Percentiles rank a stretch among this genome's conserved stretches.
These are phyloP conservation scores for Apostasia shenzhenica DNA, from an alignment of 106 monocot species.

Conservation along the genomic window DNA sequence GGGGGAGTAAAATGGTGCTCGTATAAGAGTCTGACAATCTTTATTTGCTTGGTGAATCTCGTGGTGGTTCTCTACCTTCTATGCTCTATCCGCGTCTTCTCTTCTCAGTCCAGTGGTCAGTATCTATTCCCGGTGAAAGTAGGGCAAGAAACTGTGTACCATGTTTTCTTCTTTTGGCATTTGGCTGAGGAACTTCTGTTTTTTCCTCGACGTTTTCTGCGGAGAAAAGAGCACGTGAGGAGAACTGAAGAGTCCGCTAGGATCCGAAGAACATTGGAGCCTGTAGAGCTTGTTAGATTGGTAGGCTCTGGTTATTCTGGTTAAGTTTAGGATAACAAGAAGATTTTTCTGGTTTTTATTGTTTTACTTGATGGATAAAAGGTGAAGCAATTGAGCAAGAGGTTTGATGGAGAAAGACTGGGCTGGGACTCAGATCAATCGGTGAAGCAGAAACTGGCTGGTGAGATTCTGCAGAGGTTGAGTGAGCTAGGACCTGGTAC, in stretches of 20 bases:
- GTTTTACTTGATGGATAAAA: neutral
- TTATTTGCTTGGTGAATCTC: slow-evolving; percentile 7
- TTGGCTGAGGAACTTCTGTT: neutral
- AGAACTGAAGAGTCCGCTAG: slow-evolving; percentile 3
- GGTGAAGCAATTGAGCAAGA: neutral
- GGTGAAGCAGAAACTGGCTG: slow-evolving; percentile 49
- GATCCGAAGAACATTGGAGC: neutral
- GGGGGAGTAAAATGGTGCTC: neutral
- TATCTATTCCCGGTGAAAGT: neutral
- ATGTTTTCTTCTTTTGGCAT: neutral
- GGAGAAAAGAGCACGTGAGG: neutral
- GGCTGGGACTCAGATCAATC: neutral
- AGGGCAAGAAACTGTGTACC: neutral
- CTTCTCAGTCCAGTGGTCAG: slow-evolving; percentile 1
- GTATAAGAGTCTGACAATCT: slow-evolving; percentile 3
- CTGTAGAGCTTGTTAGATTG: slow-evolving; percentile 4
- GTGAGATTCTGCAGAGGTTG: slow-evolving; percentile 64
- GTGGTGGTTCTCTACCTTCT: slow-evolving; percentile 2
- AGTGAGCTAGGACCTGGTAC: slow-evolving; percentile 24
- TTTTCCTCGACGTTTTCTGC: neutral
- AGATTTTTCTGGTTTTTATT: neutral
- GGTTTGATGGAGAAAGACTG: neutral
- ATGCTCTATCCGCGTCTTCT: neutral
- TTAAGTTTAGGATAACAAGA: neutral
- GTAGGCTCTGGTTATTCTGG: slow-evolving; percentile 2